These are phyloP conservation scores for Exidia glandulosa DNA, from an alignment of 768 basidiomycete genomes.

Conservation along the genomic window DNA sequence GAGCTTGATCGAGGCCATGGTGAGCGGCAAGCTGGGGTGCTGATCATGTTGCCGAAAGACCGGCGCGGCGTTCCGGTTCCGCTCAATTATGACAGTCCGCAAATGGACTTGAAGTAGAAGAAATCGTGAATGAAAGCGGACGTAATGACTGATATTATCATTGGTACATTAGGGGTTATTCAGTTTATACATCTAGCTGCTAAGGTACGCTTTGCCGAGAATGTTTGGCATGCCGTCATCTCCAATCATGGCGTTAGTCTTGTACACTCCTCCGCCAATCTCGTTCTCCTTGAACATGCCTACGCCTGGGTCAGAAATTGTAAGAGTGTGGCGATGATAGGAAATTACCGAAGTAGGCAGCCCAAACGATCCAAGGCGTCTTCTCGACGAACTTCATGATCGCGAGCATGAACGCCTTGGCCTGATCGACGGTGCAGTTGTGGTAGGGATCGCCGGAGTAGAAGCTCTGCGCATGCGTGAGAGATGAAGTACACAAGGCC, in stretches of 20 bases:
- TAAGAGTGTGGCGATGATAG: background rate
- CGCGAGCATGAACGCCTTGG: slow-evolving; percentile 11
- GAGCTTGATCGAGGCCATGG: slow-evolving; percentile 19
- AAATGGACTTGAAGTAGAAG: too few species aligned
- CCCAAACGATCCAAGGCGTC: slow-evolving; percentile 29
- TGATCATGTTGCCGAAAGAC: too few species aligned
- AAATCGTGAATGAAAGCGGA: too few species aligned
- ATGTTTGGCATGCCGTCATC: slow-evolving; percentile 33
- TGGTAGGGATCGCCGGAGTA: slow-evolving; percentile 13
- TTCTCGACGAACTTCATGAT: slow-evolving; percentile 33
- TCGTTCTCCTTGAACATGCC: background rate
- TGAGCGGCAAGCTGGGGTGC: background rate
- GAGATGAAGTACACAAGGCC: background rate
- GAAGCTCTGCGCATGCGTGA: slow-evolving; percentile 2
- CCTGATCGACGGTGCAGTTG: slow-evolving; percentile 39
- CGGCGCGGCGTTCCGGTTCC: too few species aligned
- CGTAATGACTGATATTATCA: background rate
- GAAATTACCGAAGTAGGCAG: slow-evolving; percentile 53
- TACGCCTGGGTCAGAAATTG: background rate
- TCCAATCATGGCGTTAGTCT: slow-evolving; percentile 27
- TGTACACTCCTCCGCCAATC: background rate
- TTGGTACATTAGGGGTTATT: background rate
- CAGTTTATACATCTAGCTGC: background rate
- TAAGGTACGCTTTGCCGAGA: slow-evolving; percentile 43
- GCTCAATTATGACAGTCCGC: too few species aligned